These are phyloP conservation scores for Epichloe uncinata DNA, from an alignment of 2,329 filamentous ascomycete species.

Conservation along the genomic window DNA sequence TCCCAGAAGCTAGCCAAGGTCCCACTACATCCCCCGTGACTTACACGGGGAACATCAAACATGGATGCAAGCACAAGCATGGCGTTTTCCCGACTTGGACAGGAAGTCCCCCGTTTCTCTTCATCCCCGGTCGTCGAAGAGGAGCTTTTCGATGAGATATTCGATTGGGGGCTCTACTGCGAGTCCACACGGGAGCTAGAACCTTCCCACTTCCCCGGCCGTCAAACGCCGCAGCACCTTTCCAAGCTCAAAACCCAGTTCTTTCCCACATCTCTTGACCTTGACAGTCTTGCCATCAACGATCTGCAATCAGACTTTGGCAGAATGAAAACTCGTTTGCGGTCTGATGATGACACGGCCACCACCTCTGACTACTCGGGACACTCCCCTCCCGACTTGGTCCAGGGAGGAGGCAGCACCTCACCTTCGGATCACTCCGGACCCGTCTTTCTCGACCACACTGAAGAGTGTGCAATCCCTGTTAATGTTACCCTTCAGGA, in stretches of 20 bases:
- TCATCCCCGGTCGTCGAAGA: conserved; percentile 20
- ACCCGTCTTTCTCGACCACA: conserved; percentile 19
- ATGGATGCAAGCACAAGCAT: conserved; percentile 22
- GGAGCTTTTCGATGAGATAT: conserved; percentile 23
- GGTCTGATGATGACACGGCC: conserved; percentile 19
- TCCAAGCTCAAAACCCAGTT: conserved; percentile 22
- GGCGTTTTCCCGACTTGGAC: conserved; percentile 21
- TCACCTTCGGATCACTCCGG: conserved; percentile 29
- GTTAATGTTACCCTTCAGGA: conserved; percentile 20
- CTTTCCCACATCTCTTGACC: conserved; percentile 19
- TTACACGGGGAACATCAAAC: conserved; percentile 25
- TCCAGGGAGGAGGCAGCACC: conserved; percentile 24
- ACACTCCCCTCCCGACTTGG: conserved; percentile 25
- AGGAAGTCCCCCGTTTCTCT: conserved; percentile 24
- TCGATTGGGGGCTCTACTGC: conserved; percentile 25
- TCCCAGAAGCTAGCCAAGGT: conserved; percentile 23
- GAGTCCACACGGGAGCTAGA: conserved; percentile 18
- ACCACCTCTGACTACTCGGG: conserved; percentile 23
- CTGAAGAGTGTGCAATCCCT: conserved; percentile 18
- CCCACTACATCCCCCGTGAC: conserved; percentile 28
- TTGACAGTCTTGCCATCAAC: conserved; percentile 18
- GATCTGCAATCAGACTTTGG: conserved; percentile 17
- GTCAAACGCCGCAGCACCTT: conserved; percentile 17
- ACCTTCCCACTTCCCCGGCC: conserved; percentile 16
- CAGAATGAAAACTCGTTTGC: conserved; percentile 22